phyloP scores from a whole-genome alignment of 108 stramenopile genomes.

The Aurantiochytrium sp. region DNA sequence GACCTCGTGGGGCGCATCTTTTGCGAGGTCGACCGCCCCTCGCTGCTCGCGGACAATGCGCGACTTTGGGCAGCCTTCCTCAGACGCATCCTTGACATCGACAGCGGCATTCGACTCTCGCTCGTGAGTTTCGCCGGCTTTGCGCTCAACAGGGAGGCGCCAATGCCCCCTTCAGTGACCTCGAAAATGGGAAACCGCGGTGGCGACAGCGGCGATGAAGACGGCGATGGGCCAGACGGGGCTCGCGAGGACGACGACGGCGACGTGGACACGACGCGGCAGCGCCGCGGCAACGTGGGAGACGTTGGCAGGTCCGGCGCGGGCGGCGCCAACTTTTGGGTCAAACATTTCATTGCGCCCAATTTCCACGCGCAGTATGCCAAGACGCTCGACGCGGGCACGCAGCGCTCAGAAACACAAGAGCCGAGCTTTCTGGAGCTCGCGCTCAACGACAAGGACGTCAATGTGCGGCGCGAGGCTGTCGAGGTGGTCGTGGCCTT shows the following conservation, averaged over 20 bases:
- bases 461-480: neutral
- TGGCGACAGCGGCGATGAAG: neutral
- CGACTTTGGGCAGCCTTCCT: neutral
- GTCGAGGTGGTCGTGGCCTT: conserved; percentile 20
- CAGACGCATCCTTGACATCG: neutral
- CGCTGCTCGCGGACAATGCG: neutral
- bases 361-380: neutral
- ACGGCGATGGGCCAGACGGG: too few species aligned
- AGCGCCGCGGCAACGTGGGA: too few species aligned
- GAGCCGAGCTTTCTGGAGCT: conserved; percentile 15
- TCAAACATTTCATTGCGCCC: conserved; percentile 6
- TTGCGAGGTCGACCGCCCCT: neutral
- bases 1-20: neutral
- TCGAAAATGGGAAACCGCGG: neutral
- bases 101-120: neutral
- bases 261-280: too few species aligned
- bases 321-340: neutral
- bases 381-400: neutral
- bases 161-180: too few species aligned
- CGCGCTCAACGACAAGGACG: conserved; percentile 24
- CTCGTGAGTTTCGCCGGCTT: conserved; percentile 13
- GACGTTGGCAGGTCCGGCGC: neutral
- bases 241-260: neutral
- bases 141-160: neutral
- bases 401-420: neutral